Conservation (phyloP, 164 flowering plant genomes). For the Aristolochia contorta region DNA sequence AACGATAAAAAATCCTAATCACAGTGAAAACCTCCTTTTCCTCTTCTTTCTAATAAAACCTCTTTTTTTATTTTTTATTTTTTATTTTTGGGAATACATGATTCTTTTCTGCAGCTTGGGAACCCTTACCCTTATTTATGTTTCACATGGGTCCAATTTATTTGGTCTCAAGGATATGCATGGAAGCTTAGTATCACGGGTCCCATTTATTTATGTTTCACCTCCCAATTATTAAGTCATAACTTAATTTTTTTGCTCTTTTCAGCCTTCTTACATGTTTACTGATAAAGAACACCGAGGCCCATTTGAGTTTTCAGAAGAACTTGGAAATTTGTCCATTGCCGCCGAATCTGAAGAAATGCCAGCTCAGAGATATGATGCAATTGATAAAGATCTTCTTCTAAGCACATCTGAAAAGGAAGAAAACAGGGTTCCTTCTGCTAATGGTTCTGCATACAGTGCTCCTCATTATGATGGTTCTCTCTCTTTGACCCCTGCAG, state of each 20-base stretch:
- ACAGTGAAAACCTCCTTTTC: too few species aligned
- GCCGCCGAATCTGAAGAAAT: conserved; percentile 46
- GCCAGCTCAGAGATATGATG: conserved; percentile 61
- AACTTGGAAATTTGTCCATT: conserved; percentile 64
- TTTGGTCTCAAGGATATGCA: too few species aligned
- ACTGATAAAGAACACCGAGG: conserved; percentile 95
- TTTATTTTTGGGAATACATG: too few species aligned
- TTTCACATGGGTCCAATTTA: too few species aligned
- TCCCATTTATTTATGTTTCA: too few species aligned
- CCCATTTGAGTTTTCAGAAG: conserved; percentile 91
- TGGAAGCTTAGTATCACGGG: too few species aligned
- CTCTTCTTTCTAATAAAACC: too few species aligned
- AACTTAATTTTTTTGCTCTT: not conserved
- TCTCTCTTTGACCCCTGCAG: conserved; percentile 20
- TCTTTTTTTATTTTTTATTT: too few species aligned
- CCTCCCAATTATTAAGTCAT: too few species aligned
- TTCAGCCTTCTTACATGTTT: conserved; percentile 99
- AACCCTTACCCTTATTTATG: too few species aligned
- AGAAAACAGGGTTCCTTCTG: conserved; percentile 38
- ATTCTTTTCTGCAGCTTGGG: too few species aligned
- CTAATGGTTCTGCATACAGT: conserved; percentile 68
- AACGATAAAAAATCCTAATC: too few species aligned
- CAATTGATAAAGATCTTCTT: conserved; percentile 85
- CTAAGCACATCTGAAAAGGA: conserved; percentile 74
- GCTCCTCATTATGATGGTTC: conserved; percentile 57